Evolutionary conservation across 768 basidiomycete species (phyloP), one percentile per base, ranked within the genome.

Genomic region (Mycena alexandri): DNA sequence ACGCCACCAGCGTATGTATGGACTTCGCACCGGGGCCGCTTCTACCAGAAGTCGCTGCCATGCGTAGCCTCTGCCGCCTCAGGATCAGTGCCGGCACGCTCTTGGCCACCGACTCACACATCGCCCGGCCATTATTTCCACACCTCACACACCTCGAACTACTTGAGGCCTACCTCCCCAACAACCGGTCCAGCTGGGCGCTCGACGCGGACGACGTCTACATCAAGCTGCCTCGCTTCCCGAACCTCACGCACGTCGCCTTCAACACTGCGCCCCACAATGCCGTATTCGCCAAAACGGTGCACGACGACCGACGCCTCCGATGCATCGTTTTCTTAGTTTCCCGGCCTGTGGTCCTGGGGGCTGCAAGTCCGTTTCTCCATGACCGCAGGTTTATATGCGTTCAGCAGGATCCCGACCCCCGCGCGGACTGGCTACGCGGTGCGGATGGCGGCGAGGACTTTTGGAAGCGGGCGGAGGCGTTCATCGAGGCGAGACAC

Each of bases 121-220:
- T n/a, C n/a, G n/a, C n/a, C n/a, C n/a, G 19, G 7, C 13, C 53
- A 3, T 2, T 54, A 14, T 34, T 54, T 5, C 33, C n/a, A 7
- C 34, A 54, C 21, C 34, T 54, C 36, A 54, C 53, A 2, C 53
- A 54, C 36, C 53, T 54, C 24, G 36, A 54, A 41, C 36, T 54
- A 6, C 36, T 38, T 17, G 21, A 41, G 21, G 3, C 36, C n/a
- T 2, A 54, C 36, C 24, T 14, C 34, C n/a, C 19, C 29, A 17
- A 29, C 51, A 6, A n/a, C n/a, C 13, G 6, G 11, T 38, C 24
- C 38, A 2, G 5, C 38, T 38, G 38, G 38, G 38, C 38, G 9
- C 38, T 38, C 38, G 38, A 38, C 38, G 38, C 38, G 10, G 38
- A 38, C 38, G 38, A 38, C 22, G 53, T 38, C 19, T 34, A 54